Evolutionary conservation across 495 filamentous ascomycete genomes (phyloP), one percentile per base, ranked within the genome.

Genomic region (Cercophora newfieldiana): DNA sequence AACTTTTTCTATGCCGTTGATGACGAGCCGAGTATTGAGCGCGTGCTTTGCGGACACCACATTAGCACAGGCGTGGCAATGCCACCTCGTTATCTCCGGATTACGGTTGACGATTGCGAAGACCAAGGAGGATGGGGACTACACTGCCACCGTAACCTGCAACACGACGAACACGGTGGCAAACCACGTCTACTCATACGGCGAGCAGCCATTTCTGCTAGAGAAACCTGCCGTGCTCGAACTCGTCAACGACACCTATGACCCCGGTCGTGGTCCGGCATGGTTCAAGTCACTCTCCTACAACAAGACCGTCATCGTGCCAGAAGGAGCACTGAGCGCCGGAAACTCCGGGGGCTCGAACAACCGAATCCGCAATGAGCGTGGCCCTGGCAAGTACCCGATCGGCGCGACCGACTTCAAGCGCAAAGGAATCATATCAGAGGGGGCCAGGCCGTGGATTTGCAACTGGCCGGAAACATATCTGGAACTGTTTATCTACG

Each of bases 401-500:
- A 53, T 63, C 14, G 30, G 49, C 1, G 47, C 61, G n/a, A 61
- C 63, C 3, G 74, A 77, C 53, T 78, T 79, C 59, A 80, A 77
- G 33, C 77, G 82, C 47, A 88, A 84, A 64, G 70, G 83, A 19
- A 69, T 81, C 47, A 85, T 86, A 2, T 69, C 83, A 59, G 76
- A 80, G 1, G 87, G 88, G 0, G 89, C 94, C 37, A 86, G 83
- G 59, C 89, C 91, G 1, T 97, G 93, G 93, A 88, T 91, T 68
- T 97, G 94, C 75, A 89, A 84, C 71, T 97, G 92, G 92, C 93
- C 94, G 65, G 81, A 86, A 5, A 96, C 93, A 0, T 82, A 87
- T 53, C 79, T 97, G 54, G 92, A 96, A 68, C 81, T 89, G 19
- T 95, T 93, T 74, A 87, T 97, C 64, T 97, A 94, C 73, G 80